Evolutionary conservation across 176 grass and related monocot genomes (phyloP), one percentile per base, ranked within the genome.

Genomic region (Musa beccarii): DNA sequence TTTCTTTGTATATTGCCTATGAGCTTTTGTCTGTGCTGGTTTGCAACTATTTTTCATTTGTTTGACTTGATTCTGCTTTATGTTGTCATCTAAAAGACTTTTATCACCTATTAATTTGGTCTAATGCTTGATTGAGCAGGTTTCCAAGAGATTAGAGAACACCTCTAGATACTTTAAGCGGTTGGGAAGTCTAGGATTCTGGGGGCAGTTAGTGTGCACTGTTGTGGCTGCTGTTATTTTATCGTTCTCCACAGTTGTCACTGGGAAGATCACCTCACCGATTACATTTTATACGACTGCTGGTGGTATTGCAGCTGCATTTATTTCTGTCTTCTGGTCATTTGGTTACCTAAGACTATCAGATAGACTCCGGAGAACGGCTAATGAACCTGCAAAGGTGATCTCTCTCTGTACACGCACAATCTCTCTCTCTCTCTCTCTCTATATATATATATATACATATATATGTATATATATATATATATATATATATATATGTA

Each of bases 251-350:
- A 81, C 78, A 6, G 80, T 99, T 85, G 76, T 91, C 53, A 82
- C 83, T 65, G 90, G 90, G 75, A 91, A 86, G 54, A 82, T 94
- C 57, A 91, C 90, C 66, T 75, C 90, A 51, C 90, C 90, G 19
- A 69, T 91, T 71, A 99, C 90, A 71, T 94, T 99, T 82, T 99
- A 99, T 9, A 56, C 95, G 14, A 98, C 95, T 82, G 74, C 95
- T 78, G 84, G 78, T 69, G 82, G 88, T 67, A 76, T 99, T 81
- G 86, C 80, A 7, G 88, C 88, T 21, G 95, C 90, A 52, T 98
- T 99, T 73, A 70, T 99, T 76, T 99, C 95, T 78, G 86, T 94
- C n/a, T 99, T 99, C 79, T 99, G 90, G 95, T 94, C 95, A 75
- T 99, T 99, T 75, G 90, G 95, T 61, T 99, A 99, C 69, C 89